Base-by-base conservation (phyloP, 371 early-diverging fungal species). In the Nematocida ironsii region DNA sequence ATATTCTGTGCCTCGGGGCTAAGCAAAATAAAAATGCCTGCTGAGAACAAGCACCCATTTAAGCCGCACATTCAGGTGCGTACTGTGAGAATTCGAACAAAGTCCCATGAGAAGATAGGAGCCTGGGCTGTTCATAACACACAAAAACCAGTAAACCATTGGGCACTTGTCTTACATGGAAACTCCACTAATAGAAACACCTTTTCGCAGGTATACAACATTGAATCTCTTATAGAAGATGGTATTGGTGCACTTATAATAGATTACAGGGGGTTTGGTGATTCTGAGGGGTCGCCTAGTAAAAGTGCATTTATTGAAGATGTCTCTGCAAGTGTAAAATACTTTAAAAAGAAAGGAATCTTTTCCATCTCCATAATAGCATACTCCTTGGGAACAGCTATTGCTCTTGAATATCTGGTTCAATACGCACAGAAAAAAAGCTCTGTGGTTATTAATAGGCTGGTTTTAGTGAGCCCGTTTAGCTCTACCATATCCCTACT, bases 221-320 rank as follows among this genome's bases (percentile, higher is more conserved):
- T 74, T 62, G 62, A 74, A 80, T 48, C 16, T 13, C 20, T 82
- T 45, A n/a, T 68, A 13, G 62, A 81, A 20, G n/a, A 50, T 33
- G 60, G 75, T 45, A 48, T 62, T 54, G 69, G 69, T 54, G 60
- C 73, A 20, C 64, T 86, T 4, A 72, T 86, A 6, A 47, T 81
- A 0, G 87, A 85, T 64, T 85, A 85, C 67, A 50, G 84, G 44
- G 84, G 66, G n/a, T 85, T 85, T 84, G 86, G 83, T 33, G 86
- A 84, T 64, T 84, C 83, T 62, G 69, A 78, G 44, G 85, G 84
- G 0, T 23, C 52, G 5, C 83, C 84, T 55, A 69, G 54, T 4
- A 23, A 50, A 48, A 54, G 64, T 25, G 83, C 66, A 6, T 80
- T 84, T 52, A 70, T 58, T 33, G 52, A 82, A 60, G 85, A 85